phyloP scores from a whole-genome alignment of 2,329 filamentous ascomycete genomes.

The Trichocomaceae sp. region DNA sequence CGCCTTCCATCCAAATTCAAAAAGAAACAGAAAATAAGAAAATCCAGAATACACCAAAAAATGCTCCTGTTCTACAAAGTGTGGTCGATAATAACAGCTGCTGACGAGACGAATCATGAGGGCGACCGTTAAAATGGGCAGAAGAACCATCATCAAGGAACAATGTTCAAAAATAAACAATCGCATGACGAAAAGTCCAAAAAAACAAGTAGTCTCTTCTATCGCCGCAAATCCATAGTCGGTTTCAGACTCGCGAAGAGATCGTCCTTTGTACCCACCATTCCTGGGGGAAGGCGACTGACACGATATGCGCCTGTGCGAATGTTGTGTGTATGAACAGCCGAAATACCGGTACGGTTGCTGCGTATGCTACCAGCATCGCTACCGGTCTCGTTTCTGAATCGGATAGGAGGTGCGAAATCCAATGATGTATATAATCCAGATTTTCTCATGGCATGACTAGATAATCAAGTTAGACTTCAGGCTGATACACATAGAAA shows the following conservation, averaged over 20 bases:
- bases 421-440: conserved; percentile 44
- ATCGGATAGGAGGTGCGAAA: conserved; percentile 45
- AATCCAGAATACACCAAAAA: neutral
- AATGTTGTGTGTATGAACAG: conserved; percentile 62
- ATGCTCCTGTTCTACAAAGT: conserved; percentile 1
- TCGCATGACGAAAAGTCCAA: neutral
- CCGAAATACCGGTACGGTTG: conserved; percentile 71
- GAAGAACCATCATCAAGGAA: conserved; percentile 8
- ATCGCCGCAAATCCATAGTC: conserved; percentile 44
- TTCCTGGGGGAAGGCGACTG: conserved; percentile 72
- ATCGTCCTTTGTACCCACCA: conserved; percentile 69
- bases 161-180: conserved; percentile 4
- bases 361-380: conserved; percentile 52
- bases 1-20: conserved; percentile 6
- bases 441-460: conserved; percentile 44
- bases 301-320: conserved; percentile 79
- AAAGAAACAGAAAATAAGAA: neutral
- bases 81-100: conserved; percentile 8
- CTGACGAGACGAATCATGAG: conserved; percentile 6
- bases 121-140: conserved; percentile 5
- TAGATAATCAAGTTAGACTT: conserved; percentile 19
- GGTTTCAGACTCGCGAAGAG: conserved; percentile 54
- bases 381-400: conserved; percentile 40
- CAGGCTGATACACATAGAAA: neutral
- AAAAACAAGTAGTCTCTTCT: neutral